These are phyloP conservation scores for Citrullus colocynthis DNA, from an alignment of 306 rosid genomes.

Conservation along the genomic window DNA sequence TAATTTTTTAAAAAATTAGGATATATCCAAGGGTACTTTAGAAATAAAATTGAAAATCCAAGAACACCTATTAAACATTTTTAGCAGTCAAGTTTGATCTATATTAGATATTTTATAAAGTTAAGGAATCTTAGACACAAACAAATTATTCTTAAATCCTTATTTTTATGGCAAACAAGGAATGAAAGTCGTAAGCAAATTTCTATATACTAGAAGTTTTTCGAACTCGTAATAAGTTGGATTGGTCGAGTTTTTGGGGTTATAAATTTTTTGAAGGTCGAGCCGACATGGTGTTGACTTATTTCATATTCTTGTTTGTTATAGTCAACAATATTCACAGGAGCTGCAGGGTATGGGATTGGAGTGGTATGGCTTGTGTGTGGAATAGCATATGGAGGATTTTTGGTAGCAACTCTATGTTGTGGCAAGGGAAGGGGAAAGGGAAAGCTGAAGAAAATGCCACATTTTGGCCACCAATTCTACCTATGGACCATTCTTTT, in stretches of 20 bases:
- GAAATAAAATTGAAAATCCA: too few relatives aligned
- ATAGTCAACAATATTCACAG: slow-evolving; percentile 67
- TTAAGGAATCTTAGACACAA: too few relatives aligned
- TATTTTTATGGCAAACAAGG: too few relatives aligned
- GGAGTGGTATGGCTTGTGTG: slow-evolving; percentile 53
- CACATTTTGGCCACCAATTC: slow-evolving; percentile 14
- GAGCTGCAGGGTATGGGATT: slow-evolving; percentile 48
- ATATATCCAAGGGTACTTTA: too few relatives aligned
- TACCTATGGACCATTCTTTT: slow-evolving; percentile 23
- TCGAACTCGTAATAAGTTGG: background rate
- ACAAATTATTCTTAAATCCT: too few relatives aligned
- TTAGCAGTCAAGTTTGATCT: too few relatives aligned
- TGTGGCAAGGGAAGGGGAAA: slow-evolving; percentile 18
- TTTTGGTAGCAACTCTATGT: slow-evolving; percentile 10
- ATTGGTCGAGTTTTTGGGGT: background rate
- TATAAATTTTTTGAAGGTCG: background rate
- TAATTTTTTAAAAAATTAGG: too few relatives aligned
- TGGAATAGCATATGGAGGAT: slow-evolving; percentile 43
- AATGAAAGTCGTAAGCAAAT: too few relatives aligned
- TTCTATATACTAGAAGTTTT: too few relatives aligned
- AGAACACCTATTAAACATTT: too few relatives aligned
- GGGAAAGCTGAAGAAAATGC: slow-evolving; percentile 10
- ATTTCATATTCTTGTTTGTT: slow-evolving; percentile 9
- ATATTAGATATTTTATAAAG: too few relatives aligned
- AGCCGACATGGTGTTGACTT: background rate